Base-by-base conservation (phyloP, 805 yeast genomes). In the Candida cerambycidarum region DNA sequence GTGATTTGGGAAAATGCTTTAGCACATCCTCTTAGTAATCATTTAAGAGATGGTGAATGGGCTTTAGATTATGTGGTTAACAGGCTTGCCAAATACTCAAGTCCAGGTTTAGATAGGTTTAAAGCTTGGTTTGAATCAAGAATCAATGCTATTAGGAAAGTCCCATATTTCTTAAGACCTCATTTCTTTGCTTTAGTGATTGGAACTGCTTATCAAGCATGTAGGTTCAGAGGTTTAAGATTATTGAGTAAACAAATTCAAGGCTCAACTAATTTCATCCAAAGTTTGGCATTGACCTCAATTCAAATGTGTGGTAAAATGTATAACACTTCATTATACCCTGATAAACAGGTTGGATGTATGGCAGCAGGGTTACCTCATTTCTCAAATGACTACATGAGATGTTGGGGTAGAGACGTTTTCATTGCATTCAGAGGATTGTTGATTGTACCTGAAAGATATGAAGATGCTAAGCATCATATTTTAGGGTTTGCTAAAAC, bases 371-470 rank as follows among this genome's bases (percentile, higher is more conserved):
- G 98, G 1, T 73, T 92, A 47, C 99, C 99, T 1, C 97, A 89
- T 63, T 92, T 92, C 66, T 83, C 93, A 58, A 78, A 76, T 45
- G 89, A 85, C 50, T 90, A 85, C 62, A 89, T 92, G 96, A 76
- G 99, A 62, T 89, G 97, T 60, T 92, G 99, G 99, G 99, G 99
- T 16, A 78, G 99, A 58, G 99, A 92, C 63, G 95, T 89, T 0
- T 93, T 93, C 59, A 84, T 92, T 35, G 78, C 97, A 0, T 73
- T 85, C 32, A 72, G 96, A 47, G 99, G 99, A 0, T 70, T 92
- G 38, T 65, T 89, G 43, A 66, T 89, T 17, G 82, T 85, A 1
- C 78, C 97, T 0, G 90, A 85, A 9, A 73, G 98, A 42, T 80
- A 60, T 56, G 87, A 84, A 0, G 89, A 82, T 34, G 97, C 97